Percentiles rank a stretch among this genome's conserved stretches.
Conservation (phyloP, 768 basidiomycete genomes). For the Tulasnella sp. region DNA sequence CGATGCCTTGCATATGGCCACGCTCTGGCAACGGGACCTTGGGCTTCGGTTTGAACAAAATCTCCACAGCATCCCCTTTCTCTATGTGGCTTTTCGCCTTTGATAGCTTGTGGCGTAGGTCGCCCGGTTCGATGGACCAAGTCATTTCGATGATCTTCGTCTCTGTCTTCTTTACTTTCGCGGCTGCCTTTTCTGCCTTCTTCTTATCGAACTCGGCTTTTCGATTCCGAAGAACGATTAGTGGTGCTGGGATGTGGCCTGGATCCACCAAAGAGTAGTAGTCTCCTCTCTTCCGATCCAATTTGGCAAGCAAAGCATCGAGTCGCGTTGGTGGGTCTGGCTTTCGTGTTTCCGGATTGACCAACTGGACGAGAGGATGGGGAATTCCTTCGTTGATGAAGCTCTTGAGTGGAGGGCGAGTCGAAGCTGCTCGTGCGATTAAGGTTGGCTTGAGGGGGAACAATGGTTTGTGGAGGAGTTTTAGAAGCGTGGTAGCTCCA, state of each 20-base stretch:
- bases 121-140: conserved; percentile 59
- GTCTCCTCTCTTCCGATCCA: conserved; percentile 43
- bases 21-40: conserved; percentile 39
- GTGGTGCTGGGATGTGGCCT: conserved; percentile 54
- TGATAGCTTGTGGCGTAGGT: conserved; percentile 62
- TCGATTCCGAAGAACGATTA: conserved; percentile 46
- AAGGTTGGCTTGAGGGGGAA: background rate
- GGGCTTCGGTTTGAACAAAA: conserved; percentile 55
- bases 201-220: conserved; percentile 42
- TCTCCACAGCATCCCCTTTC: conserved; percentile 55
- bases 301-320: conserved; percentile 44
- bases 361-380: conserved; percentile 45
- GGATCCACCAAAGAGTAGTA: conserved; percentile 55
- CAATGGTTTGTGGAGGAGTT: background rate
- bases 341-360: conserved; percentile 46
- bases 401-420: background rate
- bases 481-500: background rate
- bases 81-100: conserved; percentile 57
- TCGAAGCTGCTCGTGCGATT: background rate
- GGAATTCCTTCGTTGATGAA: conserved; percentile 46
- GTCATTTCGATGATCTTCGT: conserved; percentile 69
- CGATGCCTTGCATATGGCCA: background rate
- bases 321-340: conserved; percentile 44
- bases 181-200: conserved; percentile 35
- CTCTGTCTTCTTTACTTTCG: conserved; percentile 36